Evolutionary conservation across 192 early-diverging fungal genomes (phyloP).

Genomic region (Phlyctochytrium bullatum): DNA sequence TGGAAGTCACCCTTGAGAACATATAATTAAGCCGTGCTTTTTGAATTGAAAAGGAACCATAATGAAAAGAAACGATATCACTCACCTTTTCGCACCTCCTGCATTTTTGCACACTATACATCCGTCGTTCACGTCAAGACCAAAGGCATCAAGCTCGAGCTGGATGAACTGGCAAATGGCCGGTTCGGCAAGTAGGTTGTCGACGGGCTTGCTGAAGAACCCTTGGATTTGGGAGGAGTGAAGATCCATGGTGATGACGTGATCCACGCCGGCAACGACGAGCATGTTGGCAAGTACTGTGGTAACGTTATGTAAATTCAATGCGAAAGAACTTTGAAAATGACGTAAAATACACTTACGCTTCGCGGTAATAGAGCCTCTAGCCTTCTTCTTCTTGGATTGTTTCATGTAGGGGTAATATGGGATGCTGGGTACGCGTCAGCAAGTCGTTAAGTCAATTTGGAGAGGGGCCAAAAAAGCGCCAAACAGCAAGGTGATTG

Average conservation of each 20-base stretch:
- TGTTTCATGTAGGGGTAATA: slow-evolving; percentile 98
- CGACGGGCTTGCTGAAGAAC: slow-evolving; percentile 92
- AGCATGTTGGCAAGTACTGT: slow-evolving; percentile 92
- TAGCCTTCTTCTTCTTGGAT: slow-evolving; percentile 97
- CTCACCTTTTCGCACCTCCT: slow-evolving; percentile 87
- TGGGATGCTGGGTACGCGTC: slow-evolving; percentile 58
- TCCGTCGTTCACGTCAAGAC: slow-evolving; percentile 43
- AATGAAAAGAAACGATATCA: slow-evolving; percentile 5
- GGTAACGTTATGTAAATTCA: not conserved
- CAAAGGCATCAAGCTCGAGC: slow-evolving; percentile 51
- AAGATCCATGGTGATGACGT: slow-evolving; percentile 98
- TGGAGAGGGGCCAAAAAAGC: not conserved
- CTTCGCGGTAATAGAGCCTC: slow-evolving; percentile 95
- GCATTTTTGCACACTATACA: slow-evolving; percentile 94
- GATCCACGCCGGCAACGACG: slow-evolving; percentile 90
- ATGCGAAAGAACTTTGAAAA: slow-evolving; percentile 1
- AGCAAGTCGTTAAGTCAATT: too few relatives aligned
- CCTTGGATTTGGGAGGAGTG: slow-evolving; percentile 94
- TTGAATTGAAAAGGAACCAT: slow-evolving; percentile 6
- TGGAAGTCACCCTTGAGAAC: slow-evolving; percentile 78
- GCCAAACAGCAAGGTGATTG: not conserved
- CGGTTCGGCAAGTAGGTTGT: slow-evolving; percentile 93
- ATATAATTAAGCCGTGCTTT: slow-evolving; percentile 18
- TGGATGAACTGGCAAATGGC: slow-evolving; percentile 83
- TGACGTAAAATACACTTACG: slow-evolving; percentile 33